Evolutionary conservation across 2,329 filamentous ascomycete genomes (phyloP).

Genomic region (Pezicula carpinea): DNA sequence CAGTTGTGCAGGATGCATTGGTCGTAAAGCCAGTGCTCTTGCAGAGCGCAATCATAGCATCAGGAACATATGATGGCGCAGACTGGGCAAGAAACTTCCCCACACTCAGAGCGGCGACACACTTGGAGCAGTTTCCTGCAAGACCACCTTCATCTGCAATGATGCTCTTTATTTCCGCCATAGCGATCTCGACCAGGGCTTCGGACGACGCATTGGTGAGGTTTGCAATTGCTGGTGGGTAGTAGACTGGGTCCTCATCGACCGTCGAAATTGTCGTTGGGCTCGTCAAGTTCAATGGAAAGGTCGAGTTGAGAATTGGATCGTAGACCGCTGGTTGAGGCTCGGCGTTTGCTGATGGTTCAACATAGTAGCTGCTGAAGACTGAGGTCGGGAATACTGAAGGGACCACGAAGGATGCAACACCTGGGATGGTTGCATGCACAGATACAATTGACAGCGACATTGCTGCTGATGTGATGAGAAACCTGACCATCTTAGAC

Average conservation of each 20-base stretch:
- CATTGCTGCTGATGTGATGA: background rate
- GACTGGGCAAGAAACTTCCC: conserved; percentile 45
- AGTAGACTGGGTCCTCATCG: conserved; percentile 45
- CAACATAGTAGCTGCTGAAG: conserved; percentile 45
- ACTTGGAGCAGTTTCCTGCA: conserved; percentile 45
- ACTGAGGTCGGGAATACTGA: conserved; percentile 45
- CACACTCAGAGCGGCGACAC: conserved; percentile 43
- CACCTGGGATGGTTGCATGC: conserved; percentile 27
- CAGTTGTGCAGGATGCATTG: conserved; percentile 41
- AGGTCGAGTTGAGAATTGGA: conserved; percentile 49
- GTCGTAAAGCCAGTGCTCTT: conserved; percentile 41
- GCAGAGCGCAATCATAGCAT: conserved; percentile 47
- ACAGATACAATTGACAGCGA: background rate
- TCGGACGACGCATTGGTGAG: conserved; percentile 35
- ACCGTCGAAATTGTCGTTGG: conserved; percentile 44
- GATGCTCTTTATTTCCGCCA: conserved; percentile 41
- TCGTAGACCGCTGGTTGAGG: conserved; percentile 51
- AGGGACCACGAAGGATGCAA: conserved; percentile 35
- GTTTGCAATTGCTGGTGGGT: conserved; percentile 41
- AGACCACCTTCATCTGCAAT: conserved; percentile 32
- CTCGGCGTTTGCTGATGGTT: conserved; percentile 39
- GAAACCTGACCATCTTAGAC: background rate
- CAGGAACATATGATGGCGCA: conserved; percentile 43
- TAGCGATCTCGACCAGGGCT: conserved; percentile 36
- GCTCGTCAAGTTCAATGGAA: conserved; percentile 48